Conservation (phyloP, 805 yeast genomes). For the Cephaloascus albidus region DNA sequence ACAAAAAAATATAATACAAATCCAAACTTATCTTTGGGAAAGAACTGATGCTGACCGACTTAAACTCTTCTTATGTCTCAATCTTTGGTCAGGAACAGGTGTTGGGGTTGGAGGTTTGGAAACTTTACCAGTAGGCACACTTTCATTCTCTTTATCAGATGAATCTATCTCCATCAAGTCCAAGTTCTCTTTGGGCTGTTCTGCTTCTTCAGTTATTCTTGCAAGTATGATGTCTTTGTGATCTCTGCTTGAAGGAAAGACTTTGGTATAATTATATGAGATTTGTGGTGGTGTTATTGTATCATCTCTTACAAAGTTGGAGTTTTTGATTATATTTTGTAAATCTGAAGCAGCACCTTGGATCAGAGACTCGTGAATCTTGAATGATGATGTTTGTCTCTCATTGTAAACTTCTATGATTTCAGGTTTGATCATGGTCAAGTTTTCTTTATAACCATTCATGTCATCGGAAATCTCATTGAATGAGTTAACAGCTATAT, state of each 20-base stretch:
- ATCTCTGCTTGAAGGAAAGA: not conserved
- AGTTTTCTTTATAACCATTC: not conserved
- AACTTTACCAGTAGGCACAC: no score
- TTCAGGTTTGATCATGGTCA: not conserved
- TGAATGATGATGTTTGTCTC: not conserved
- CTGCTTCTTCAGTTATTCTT: no score
- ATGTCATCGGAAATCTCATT: not conserved
- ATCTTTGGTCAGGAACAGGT: not conserved
- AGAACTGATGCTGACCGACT: not conserved
- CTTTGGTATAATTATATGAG: not conserved
- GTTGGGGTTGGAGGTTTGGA: no score
- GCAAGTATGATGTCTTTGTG: not conserved
- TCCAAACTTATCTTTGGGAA: not conserved
- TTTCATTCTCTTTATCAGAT: no score
- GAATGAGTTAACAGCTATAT: not conserved
- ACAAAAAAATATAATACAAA: no score
- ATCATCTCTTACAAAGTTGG: not conserved
- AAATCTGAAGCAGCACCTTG: not conserved
- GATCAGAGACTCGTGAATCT: not conserved
- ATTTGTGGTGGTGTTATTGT: no score
- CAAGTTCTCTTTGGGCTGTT: not conserved
- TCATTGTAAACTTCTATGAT: not conserved
- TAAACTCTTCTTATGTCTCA: not conserved
- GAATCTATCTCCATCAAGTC: not conserved
- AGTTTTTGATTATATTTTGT: not conserved